Evolutionary conservation across 139 green algal genomes (phyloP), one percentile per base, ranked within the genome.

Genomic region (Volvox africanus): DNA sequence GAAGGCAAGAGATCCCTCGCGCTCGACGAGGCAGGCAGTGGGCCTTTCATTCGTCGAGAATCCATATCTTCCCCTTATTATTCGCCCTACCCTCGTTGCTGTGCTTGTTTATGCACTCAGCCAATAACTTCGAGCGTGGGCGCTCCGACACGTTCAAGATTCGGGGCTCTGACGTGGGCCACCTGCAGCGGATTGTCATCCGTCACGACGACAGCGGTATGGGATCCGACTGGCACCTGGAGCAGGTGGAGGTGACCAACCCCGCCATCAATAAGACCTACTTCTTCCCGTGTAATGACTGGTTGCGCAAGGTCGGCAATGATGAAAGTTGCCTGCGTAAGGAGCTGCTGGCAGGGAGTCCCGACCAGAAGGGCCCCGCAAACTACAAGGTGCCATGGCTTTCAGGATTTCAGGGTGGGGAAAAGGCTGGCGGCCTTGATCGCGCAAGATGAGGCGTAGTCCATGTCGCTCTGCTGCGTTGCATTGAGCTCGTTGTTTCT

Each of bases 51-150:
- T 9, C 44, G 44, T 55, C 44, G 44, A 55, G 5, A 55, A 55
- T 9, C 44, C 44, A 55, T 55, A 55, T 55, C 44, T 55, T 14
- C 44, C 44, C 44, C 44, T 55, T 5, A 55, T n/a, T 55, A 55
- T 55, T 55, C 44, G 44, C 44, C 44, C 44, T n/a, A n/a, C n/a
- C 44, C 5, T 55, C 9, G 44, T 55, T 55, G 9, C 44, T 9
- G 44, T 9, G n/a, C 9, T 55, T 55, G 44, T 55, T 55, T 55
- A 55, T 55, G 44, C 44, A 55, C 44, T 62, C 83, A 61, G 86
- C 87, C 20, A 96, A 95, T 62, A 95, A 95, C 87, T 96, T 96
- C 84, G 94, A 96, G 91, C 86, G 94, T 14, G 89, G 89, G 44
- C 37, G 55, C 30, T 62, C 79, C 14, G 89, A 94, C 55, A 92